Conservation (phyloP, 495 filamentous ascomycete genomes). For the Penicillium paradoxum region DNA sequence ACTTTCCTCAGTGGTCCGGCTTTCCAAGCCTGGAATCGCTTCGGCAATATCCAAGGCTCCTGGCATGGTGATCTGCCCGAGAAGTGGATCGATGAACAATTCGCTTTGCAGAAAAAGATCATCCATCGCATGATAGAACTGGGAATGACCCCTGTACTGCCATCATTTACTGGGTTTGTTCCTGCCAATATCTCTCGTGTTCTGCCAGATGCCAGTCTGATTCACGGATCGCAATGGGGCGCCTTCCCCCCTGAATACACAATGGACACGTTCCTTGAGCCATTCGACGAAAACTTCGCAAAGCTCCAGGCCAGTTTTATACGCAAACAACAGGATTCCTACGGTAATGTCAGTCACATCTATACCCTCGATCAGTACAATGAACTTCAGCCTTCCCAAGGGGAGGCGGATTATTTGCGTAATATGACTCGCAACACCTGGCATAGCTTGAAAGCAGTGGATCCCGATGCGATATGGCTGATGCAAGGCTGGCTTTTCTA, state of each 20-base stretch:
- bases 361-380: slow-evolving; percentile 53
- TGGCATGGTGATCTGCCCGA: slow-evolving; percentile 42
- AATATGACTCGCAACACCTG: slow-evolving; percentile 46
- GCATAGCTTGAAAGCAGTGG: slow-evolving; percentile 42
- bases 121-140: slow-evolving; percentile 47
- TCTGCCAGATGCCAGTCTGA: slow-evolving; percentile 40
- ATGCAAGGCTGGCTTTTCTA: slow-evolving; percentile 56
- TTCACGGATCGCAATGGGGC: slow-evolving; percentile 45
- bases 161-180: slow-evolving; percentile 47
- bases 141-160: slow-evolving; percentile 50
- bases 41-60: slow-evolving; percentile 52
- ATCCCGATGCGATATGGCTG: slow-evolving; percentile 47
- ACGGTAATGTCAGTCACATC: slow-evolving; percentile 47
- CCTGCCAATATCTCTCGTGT: slow-evolving; percentile 36
- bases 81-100: slow-evolving; percentile 45
- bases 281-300: slow-evolving; percentile 41
- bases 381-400: slow-evolving; percentile 48
- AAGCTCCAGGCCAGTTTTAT: slow-evolving; percentile 45
- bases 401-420: slow-evolving; percentile 41
- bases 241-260: slow-evolving; percentile 41
- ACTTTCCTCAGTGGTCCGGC: slow-evolving; percentile 47
- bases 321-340: slow-evolving; percentile 41
- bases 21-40: slow-evolving; percentile 53
- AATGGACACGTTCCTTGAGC: slow-evolving; percentile 48
- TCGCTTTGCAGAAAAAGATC: slow-evolving; percentile 46